These are phyloP conservation scores for barley (Hordeum vulgare) DNA, from an alignment of 176 grass and related monocot species.

Conservation along the genomic window MorexV3_pseudomolecules_assembly NC_058523.1:520494783-520495282, in stretches of 20 bases:
- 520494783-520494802: slow-evolving; percentile 72
- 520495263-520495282: slow-evolving; percentile 92
- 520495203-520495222: slow-evolving; percentile 68
- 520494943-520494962: slow-evolving; percentile 91
- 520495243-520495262: slow-evolving; percentile 86
- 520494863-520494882: neutral
- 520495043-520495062: slow-evolving; percentile 68
- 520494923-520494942: slow-evolving; percentile 36
- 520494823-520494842: slow-evolving; percentile 32
- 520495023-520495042: slow-evolving; percentile 84
- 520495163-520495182: slow-evolving; percentile 52
- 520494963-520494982: slow-evolving; percentile 54
- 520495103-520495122: slow-evolving; percentile 81
- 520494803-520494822: slow-evolving; percentile 62
- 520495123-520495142: slow-evolving; percentile 69
- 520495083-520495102: slow-evolving; percentile 77
- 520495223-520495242: slow-evolving; percentile 66
- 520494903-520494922: neutral
- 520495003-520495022: slow-evolving; percentile 76
- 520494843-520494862: neutral
- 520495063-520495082: slow-evolving; percentile 63
- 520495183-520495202: slow-evolving; percentile 16
- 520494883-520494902: too few species aligned
- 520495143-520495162: slow-evolving; percentile 72
- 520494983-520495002: slow-evolving; percentile 67